Conservation (phyloP, 805 yeast species). For the Pichia exigua region DNA sequence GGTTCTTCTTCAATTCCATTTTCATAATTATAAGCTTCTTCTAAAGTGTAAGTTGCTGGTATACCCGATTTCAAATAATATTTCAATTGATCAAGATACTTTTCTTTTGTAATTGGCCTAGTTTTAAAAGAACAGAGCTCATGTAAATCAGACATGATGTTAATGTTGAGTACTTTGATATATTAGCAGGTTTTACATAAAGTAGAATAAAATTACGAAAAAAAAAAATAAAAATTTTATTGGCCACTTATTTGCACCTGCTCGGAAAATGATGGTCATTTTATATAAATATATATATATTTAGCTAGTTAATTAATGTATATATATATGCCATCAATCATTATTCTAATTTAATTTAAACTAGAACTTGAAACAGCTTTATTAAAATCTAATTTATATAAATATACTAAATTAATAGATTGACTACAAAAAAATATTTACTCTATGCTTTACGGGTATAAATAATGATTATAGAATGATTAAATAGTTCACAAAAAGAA, state of each 20-base stretch:
- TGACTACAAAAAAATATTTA: too few species aligned
- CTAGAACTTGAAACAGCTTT: too few species aligned
- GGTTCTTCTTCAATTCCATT: slow-evolving; percentile 31
- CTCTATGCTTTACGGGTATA: neutral
- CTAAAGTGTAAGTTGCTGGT: slow-evolving; percentile 77
- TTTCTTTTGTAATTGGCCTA: slow-evolving; percentile 43
- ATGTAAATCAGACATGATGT: slow-evolving; percentile 61
- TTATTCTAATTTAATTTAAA: too few species aligned
- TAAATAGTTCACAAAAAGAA: neutral
- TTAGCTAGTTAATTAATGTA: too few species aligned
- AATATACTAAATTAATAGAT: too few species aligned
- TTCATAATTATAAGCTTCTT: slow-evolving; percentile 59
- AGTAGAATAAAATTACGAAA: too few species aligned
- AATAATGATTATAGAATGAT: neutral
- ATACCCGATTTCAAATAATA: slow-evolving; percentile 52
- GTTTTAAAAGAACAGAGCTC: slow-evolving; percentile 44
- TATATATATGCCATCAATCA: too few species aligned
- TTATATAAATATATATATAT: too few species aligned
- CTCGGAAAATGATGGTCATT: neutral
- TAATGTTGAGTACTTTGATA: neutral
- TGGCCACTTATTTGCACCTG: neutral
- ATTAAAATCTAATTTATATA: too few species aligned
- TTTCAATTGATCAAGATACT: slow-evolving; percentile 38
- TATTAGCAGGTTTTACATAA: too few species aligned
- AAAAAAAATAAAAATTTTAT: neutral